phyloP scores from a whole-genome alignment of 1,284 basidiomycete genomes.

The Volvariella volvacea region DNA sequence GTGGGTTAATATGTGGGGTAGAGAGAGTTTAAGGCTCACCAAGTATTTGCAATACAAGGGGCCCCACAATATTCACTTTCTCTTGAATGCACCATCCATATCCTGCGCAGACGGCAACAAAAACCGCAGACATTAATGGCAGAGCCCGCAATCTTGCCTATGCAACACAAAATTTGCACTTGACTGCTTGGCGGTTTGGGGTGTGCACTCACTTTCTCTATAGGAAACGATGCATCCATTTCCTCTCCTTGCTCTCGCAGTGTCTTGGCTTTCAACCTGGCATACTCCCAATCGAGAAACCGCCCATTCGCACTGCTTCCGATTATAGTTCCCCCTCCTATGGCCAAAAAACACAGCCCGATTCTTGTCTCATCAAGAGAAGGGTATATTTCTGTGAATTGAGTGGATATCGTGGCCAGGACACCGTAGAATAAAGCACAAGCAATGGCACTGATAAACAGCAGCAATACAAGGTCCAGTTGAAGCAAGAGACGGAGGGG shows the following conservation, averaged over 20 bases:
- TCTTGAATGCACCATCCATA: slow-evolving; percentile 63
- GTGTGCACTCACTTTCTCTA: background rate
- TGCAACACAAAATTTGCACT: background rate
- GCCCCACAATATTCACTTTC: slow-evolving; percentile 43
- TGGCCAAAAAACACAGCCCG: slow-evolving; percentile 64
- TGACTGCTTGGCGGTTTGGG: too few species aligned
- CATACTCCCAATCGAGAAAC: slow-evolving; percentile 53
- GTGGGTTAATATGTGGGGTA: slow-evolving; percentile 8
- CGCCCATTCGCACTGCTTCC: slow-evolving; percentile 44
- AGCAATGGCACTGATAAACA: slow-evolving; percentile 52
- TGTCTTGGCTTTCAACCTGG: slow-evolving; percentile 26
- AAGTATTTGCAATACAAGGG: slow-evolving; percentile 50
- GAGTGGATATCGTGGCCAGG: slow-evolving; percentile 55
- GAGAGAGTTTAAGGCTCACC: slow-evolving; percentile 30
- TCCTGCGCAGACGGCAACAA: slow-evolving; percentile 36
- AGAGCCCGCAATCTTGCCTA: slow-evolving; percentile 40
- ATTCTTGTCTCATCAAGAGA: slow-evolving; percentile 55
- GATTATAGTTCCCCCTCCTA: slow-evolving; percentile 52
- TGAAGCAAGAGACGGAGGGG: slow-evolving; percentile 54
- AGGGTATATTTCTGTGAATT: slow-evolving; percentile 54
- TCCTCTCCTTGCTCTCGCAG: slow-evolving; percentile 14
- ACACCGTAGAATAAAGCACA: slow-evolving; percentile 64
- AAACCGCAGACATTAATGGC: slow-evolving; percentile 35
- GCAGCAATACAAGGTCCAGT: slow-evolving; percentile 54
- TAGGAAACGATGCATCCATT: slow-evolving; percentile 31